Conservation (phyloP, 805 yeast genomes). For the Schwanniomyces vanrijiae region DNA sequence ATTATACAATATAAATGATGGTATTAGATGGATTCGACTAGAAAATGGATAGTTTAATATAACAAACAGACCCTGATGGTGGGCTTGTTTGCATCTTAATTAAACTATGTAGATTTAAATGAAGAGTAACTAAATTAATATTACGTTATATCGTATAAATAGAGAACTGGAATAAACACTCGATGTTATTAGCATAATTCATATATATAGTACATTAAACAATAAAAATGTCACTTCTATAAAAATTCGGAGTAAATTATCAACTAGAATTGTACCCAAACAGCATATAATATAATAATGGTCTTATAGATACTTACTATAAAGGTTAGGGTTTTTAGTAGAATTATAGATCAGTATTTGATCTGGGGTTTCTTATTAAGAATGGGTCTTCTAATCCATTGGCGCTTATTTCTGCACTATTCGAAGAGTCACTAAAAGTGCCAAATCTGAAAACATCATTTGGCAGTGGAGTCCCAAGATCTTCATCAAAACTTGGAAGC, state of each 20-base stretch:
- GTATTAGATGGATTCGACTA: too few species aligned
- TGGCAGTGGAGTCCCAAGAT: background rate
- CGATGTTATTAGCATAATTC: background rate
- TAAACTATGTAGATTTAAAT: too few species aligned
- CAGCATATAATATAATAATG: too few species aligned
- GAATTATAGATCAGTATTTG: background rate
- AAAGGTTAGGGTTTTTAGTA: background rate
- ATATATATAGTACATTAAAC: background rate
- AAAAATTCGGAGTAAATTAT: background rate
- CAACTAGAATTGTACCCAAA: too few species aligned
- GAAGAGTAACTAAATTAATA: too few species aligned
- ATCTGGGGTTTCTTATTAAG: background rate
- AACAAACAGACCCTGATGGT: too few species aligned
- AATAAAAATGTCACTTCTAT: background rate
- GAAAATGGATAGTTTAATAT: too few species aligned
- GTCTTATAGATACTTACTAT: background rate
- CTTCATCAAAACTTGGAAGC: constrained; percentile 3
- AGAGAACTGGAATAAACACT: background rate
- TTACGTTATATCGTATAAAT: too few species aligned
- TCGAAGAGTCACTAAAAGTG: constrained; percentile 4
- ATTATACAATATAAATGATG: too few species aligned
- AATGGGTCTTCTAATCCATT: background rate
- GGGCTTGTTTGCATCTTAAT: too few species aligned
- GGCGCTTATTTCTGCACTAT: constrained; percentile 2
- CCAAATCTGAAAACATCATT: constrained; percentile 18